Percentiles rank a stretch among this genome's conserved stretches.
phyloP scores from a whole-genome alignment of 2,329 filamentous ascomycete species.

The Cordyceps javanica region DNA sequence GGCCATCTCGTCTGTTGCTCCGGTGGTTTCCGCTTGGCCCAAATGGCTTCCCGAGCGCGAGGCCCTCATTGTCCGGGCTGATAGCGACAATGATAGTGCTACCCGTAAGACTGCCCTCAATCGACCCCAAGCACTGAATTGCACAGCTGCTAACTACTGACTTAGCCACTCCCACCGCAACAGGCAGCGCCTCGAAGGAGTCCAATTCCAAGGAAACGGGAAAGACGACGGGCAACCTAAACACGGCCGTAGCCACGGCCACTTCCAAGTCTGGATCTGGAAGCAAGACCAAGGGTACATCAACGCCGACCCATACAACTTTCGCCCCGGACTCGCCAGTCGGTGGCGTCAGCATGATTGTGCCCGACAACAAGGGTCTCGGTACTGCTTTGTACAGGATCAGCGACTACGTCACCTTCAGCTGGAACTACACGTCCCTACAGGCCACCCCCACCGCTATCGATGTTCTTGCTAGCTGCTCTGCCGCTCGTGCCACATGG shows the following conservation, averaged over 20 bases:
- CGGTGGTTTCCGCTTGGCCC: conserved; percentile 50
- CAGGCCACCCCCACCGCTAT: conserved; percentile 52
- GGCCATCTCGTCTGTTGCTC: conserved; percentile 44
- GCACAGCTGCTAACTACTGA: not conserved
- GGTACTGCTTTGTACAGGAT: conserved; percentile 53
- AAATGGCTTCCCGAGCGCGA: conserved; percentile 49
- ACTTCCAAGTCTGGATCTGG: conserved; percentile 21
- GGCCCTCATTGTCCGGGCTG: conserved; percentile 45
- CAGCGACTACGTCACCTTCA: conserved; percentile 52
- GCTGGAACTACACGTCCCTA: conserved; percentile 61
- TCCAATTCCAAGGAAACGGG: conserved; percentile 3
- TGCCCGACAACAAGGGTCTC: conserved; percentile 39
- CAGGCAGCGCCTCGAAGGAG: conserved; percentile 8
- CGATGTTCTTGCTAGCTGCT: conserved; percentile 54
- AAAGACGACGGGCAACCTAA: conserved; percentile 31
- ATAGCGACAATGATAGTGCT: conserved; percentile 27
- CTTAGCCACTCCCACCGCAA: not conserved
- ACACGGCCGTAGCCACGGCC: conserved; percentile 29
- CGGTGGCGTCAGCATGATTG: conserved; percentile 48
- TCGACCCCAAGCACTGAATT: not conserved
- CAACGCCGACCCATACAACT: conserved; percentile 28
- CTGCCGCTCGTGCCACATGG: conserved; percentile 45
- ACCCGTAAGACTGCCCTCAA: conserved; percentile 13
- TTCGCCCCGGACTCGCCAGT: conserved; percentile 41
- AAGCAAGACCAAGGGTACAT: conserved; percentile 16